Conservation (phyloP, 306 rosid genomes). For the Quercus berberidifolia region DNA sequence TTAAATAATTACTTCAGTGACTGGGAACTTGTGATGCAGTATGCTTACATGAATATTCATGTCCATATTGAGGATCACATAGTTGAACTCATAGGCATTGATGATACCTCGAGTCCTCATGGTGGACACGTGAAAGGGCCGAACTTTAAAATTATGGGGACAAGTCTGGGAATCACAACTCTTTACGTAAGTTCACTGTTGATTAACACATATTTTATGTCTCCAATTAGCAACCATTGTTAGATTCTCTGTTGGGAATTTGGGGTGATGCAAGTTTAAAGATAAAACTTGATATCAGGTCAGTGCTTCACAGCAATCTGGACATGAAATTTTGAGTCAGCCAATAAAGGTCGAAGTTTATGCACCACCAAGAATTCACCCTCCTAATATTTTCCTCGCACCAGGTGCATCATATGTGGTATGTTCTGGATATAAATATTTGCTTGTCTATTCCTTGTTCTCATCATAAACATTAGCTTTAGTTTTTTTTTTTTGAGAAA, state of each 20-base stretch:
- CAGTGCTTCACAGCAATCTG: slow-evolving; percentile 60
- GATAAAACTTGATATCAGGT: slow-evolving; percentile 56
- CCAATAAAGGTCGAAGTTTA: slow-evolving; percentile 85
- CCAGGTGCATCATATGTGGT: slow-evolving; percentile 90
- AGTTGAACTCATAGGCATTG: slow-evolving; percentile 60
- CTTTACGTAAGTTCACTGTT: slow-evolving; percentile 59
- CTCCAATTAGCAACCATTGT: slow-evolving; percentile 14
- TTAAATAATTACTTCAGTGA: slow-evolving; percentile 21
- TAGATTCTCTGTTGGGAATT: slow-evolving; percentile 15
- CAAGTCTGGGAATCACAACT: slow-evolving; percentile 72
- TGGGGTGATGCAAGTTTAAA: slow-evolving; percentile 19
- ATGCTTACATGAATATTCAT: slow-evolving; percentile 69
- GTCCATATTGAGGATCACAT: slow-evolving; percentile 76
- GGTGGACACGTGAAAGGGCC: slow-evolving; percentile 40
- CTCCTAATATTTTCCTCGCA: slow-evolving; percentile 63
- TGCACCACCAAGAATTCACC: slow-evolving; percentile 71
- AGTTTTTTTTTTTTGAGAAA: too few relatives aligned
- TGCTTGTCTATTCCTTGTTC: slow-evolving; percentile 1
- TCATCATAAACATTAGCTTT: background rate
- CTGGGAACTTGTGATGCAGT: slow-evolving; percentile 53
- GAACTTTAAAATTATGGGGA: slow-evolving; percentile 63
- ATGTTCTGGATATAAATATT: slow-evolving; percentile 24
- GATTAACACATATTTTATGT: background rate
- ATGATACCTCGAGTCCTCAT: slow-evolving; percentile 35
- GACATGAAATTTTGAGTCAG: slow-evolving; percentile 61